Percentiles rank a stretch among this genome's conserved stretches.
Evolutionary conservation across 1,139 yeast species (phyloP).

Genomic region (Zygosaccharomyces pseudobailii): DNA sequence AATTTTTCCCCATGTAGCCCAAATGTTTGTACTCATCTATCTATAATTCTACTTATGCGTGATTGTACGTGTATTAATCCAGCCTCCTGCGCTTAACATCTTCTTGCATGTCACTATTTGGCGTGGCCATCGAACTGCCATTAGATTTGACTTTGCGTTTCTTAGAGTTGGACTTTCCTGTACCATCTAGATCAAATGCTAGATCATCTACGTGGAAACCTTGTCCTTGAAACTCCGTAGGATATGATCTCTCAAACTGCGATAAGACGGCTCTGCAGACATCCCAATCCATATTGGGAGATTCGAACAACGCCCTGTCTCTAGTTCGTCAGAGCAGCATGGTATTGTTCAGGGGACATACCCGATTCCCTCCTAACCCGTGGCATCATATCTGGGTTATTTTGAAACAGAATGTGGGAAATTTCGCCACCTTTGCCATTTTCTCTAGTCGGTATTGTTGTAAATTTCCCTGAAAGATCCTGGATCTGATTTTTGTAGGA

Average conservation of each 20-base stretch:
- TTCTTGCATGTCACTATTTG: conserved; percentile 31
- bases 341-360: conserved; percentile 27
- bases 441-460: conserved; percentile 45
- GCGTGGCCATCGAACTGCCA: conserved; percentile 35
- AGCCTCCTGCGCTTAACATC: conserved; percentile 33
- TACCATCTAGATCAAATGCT: conserved; percentile 36
- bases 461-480: conserved; percentile 80
- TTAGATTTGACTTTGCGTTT: conserved; percentile 31
- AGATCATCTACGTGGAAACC: conserved; percentile 34
- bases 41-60: conserved; percentile 3
- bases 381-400: conserved; percentile 33
- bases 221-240: conserved; percentile 32
- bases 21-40: conserved; percentile 1
- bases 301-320: conserved; percentile 27
- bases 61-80: conserved; percentile 12
- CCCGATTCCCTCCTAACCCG: conserved; percentile 24
- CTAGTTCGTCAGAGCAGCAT: conserved; percentile 25
- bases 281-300: conserved; percentile 32
- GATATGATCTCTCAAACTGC: conserved; percentile 33
- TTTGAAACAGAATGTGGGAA: conserved; percentile 32
- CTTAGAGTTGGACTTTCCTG: conserved; percentile 26
- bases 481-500: conserved; percentile 88
- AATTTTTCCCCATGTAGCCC: not conserved
- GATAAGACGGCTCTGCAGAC: conserved; percentile 30
- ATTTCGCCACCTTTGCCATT: conserved; percentile 37